Conservation (phyloP, 1,284 basidiomycete genomes). For the Rugosomyces carneus region DNA sequence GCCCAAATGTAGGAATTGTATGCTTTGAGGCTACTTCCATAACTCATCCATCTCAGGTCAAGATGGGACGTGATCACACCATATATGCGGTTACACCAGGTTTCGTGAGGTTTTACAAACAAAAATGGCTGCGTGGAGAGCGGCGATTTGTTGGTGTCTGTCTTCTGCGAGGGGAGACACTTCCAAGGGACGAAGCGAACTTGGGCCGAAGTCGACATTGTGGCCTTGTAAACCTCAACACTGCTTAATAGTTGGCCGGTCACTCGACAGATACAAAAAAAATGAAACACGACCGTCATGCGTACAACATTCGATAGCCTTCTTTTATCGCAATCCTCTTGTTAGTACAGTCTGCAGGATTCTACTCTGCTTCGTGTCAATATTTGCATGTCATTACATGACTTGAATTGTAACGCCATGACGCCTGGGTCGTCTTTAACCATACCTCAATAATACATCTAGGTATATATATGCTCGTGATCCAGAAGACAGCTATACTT, state of each 20-base stretch:
- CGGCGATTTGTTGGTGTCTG: conserved; percentile 83
- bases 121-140: conserved; percentile 61
- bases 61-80: conserved; percentile 88
- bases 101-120: conserved; percentile 86
- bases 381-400: background rate
- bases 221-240: conserved; percentile 60
- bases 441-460: too few species aligned
- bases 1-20: conserved; percentile 72
- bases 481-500: background rate
- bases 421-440: background rate
- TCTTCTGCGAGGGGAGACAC: conserved; percentile 67
- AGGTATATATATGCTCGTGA: background rate
- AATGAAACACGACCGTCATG: conserved; percentile 15
- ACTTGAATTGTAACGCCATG: background rate
- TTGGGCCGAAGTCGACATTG: conserved; percentile 75
- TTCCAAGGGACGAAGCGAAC: conserved; percentile 73
- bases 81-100: conserved; percentile 85
- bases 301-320: background rate
- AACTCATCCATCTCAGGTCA: conserved; percentile 50
- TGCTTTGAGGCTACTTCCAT: conserved; percentile 8
- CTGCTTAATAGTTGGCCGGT: conserved; percentile 13
- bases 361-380: background rate
- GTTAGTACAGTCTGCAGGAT: background rate
- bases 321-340: background rate
- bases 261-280: conserved; percentile 6